These are phyloP conservation scores for Thyridium curvatum DNA, from an alignment of 2,329 filamentous ascomycete genomes.

Conservation along the genomic window DNA sequence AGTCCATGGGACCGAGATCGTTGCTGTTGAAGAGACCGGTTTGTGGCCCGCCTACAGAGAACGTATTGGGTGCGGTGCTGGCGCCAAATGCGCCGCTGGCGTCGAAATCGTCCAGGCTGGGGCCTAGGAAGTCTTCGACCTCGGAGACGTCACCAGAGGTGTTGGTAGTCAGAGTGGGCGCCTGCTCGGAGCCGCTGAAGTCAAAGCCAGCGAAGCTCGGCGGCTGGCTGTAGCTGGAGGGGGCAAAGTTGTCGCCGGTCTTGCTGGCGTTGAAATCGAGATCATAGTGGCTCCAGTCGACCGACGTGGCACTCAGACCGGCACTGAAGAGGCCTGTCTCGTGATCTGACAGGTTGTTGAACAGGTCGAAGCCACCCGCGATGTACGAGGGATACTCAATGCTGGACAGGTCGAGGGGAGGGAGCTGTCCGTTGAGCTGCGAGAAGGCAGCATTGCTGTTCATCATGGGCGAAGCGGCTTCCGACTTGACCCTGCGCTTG, in stretches of 20 bases:
- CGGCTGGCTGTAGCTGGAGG: slow-evolving; percentile 50
- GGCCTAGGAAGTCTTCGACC: slow-evolving; percentile 50
- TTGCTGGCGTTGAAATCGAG: slow-evolving; percentile 33
- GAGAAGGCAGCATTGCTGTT: slow-evolving; percentile 37
- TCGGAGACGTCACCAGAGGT: slow-evolving; percentile 64
- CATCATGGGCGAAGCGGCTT: slow-evolving; percentile 54
- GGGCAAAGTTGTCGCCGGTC: slow-evolving; percentile 41
- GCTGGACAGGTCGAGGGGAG: slow-evolving; percentile 52
- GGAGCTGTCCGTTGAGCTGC: slow-evolving; percentile 46
- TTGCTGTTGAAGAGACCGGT: slow-evolving; percentile 25
- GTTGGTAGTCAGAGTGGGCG: slow-evolving; percentile 47
- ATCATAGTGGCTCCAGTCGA: slow-evolving; percentile 47
- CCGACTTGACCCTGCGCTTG: slow-evolving; percentile 52
- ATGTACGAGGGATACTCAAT: slow-evolving; percentile 46
- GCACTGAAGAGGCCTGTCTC: slow-evolving; percentile 58
- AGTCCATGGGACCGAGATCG: slow-evolving; percentile 45
- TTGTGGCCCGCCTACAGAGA: too few relatives aligned
- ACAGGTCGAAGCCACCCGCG: slow-evolving; percentile 44
- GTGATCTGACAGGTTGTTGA: slow-evolving; percentile 40
- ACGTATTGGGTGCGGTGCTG: slow-evolving; percentile 12
- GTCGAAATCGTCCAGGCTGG: slow-evolving; percentile 33
- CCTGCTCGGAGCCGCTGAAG: slow-evolving; percentile 47
- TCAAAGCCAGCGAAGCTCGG: slow-evolving; percentile 43
- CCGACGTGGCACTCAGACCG: slow-evolving; percentile 49
- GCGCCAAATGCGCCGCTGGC: slow-evolving; percentile 32